Percentiles rank a stretch among this genome's conserved stretches.
Evolutionary conservation across 2,329 filamentous ascomycete species (phyloP).

Genomic region (Setomelanomma holmii): DNA sequence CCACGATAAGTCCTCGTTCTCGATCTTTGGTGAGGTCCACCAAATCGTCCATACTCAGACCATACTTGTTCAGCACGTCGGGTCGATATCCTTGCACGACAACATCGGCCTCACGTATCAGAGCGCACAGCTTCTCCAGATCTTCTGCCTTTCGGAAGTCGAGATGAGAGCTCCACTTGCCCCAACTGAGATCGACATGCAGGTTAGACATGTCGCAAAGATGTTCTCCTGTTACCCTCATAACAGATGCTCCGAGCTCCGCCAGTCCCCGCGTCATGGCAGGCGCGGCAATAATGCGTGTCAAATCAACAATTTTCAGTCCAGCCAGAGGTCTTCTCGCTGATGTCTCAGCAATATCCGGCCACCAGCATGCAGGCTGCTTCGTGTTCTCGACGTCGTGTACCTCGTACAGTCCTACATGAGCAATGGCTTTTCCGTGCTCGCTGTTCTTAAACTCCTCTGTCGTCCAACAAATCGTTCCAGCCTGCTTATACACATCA

Average conservation of each 20-base stretch:
- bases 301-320: slow-evolving; percentile 60
- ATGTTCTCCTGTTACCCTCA: slow-evolving; percentile 52
- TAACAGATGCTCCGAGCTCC: slow-evolving; percentile 57
- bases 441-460: slow-evolving; percentile 50
- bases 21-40: slow-evolving; percentile 52
- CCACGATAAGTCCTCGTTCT: slow-evolving; percentile 55
- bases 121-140: slow-evolving; percentile 46
- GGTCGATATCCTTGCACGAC: slow-evolving; percentile 60
- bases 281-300: slow-evolving; percentile 59
- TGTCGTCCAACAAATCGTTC: slow-evolving; percentile 48
- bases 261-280: slow-evolving; percentile 53
- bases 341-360: slow-evolving; percentile 38
- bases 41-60: slow-evolving; percentile 53
- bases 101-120: slow-evolving; percentile 59
- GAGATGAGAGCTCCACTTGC: slow-evolving; percentile 57
- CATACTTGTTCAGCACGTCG: slow-evolving; percentile 56
- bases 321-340: slow-evolving; percentile 54
- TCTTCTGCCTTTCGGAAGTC: slow-evolving; percentile 53
- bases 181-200: slow-evolving; percentile 58
- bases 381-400: slow-evolving; percentile 29
- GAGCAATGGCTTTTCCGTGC: slow-evolving; percentile 53
- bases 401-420: slow-evolving; percentile 52
- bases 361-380: slow-evolving; percentile 54
- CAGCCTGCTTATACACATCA: slow-evolving; percentile 51
- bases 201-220: slow-evolving; percentile 52